Evolutionary conservation across 768 basidiomycete species (phyloP).

Genomic region (Paxillus ammoniavirescens): DNA sequence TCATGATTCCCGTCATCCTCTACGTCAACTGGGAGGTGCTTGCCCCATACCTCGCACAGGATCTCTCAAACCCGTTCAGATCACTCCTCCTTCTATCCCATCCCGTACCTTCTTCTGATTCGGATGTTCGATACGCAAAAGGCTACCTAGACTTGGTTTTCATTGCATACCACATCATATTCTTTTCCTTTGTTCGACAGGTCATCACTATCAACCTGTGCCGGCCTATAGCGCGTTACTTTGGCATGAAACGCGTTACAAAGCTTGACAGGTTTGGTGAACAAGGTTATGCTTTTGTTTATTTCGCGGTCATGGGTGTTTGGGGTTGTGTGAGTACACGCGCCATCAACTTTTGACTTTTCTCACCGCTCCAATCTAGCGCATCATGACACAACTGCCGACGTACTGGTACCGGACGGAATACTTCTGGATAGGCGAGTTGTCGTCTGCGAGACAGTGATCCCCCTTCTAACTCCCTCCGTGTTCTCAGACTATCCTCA

Average conservation of each 20-base stretch:
- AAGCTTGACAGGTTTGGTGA: conserved; percentile 89
- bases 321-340: conserved; percentile 70
- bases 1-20: conserved; percentile 57
- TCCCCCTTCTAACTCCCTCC: conserved; percentile 1
- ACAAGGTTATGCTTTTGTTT: conserved; percentile 84
- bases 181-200: conserved; percentile 90
- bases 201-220: conserved; percentile 61
- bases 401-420: conserved; percentile 86
- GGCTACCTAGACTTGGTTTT: conserved; percentile 76
- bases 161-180: conserved; percentile 77
- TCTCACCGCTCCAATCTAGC: conserved; percentile 39
- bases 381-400: conserved; percentile 78
- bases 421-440: conserved; percentile 79
- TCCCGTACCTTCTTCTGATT: conserved; percentile 47
- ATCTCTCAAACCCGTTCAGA: conserved; percentile 68
- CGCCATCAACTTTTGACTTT: neutral
- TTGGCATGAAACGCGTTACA: conserved; percentile 61
- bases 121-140: conserved; percentile 68
- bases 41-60: conserved; percentile 44
- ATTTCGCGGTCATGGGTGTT: conserved; percentile 66
- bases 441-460: neutral
- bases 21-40: conserved; percentile 65
- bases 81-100: conserved; percentile 72
- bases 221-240: conserved; percentile 62
- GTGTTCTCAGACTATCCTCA: conserved; percentile 71